Evolutionary conservation across 2,329 filamentous ascomycete genomes (phyloP).

Genomic region (Shiraia bambusicola): DNA sequence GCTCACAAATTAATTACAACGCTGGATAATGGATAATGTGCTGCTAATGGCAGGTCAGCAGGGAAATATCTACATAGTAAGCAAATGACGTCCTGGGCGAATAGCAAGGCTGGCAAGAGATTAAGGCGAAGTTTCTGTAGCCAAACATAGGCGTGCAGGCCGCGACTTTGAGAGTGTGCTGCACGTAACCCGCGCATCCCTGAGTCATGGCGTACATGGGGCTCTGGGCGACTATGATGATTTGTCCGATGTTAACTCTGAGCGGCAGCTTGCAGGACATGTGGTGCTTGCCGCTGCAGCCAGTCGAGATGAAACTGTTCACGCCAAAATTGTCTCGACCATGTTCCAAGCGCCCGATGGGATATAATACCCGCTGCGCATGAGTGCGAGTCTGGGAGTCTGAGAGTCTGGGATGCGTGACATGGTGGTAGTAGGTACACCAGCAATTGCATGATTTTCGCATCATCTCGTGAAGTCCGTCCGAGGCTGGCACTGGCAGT

Average conservation of each 20-base stretch:
- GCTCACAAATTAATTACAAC: no score
- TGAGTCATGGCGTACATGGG: conserved; percentile 34
- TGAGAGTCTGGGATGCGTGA: neutral
- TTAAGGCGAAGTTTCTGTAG: conserved; percentile 19
- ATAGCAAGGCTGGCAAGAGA: conserved; percentile 18
- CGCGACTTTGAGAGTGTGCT: conserved; percentile 12
- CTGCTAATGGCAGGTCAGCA: conserved; percentile 23
- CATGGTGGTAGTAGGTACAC: neutral
- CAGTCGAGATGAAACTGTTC: conserved; percentile 32
- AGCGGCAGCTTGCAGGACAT: conserved; percentile 29
- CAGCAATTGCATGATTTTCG: conserved; percentile 1
- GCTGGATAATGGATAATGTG: conserved; percentile 38
- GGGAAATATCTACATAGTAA: conserved; percentile 13
- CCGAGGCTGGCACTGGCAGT: conserved; percentile 9
- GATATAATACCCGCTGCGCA: neutral
- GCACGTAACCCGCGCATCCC: conserved; percentile 36
- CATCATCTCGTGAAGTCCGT: neutral
- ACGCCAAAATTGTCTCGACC: conserved; percentile 28
- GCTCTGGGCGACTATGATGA: conserved; percentile 27
- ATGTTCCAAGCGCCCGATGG: conserved; percentile 30
- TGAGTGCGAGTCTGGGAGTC: no score
- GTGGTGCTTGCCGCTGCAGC: conserved; percentile 26
- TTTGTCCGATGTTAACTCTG: conserved; percentile 29
- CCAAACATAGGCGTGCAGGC: conserved; percentile 25
- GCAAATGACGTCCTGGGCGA: conserved; percentile 16